phyloP scores from a whole-genome alignment of 768 basidiomycete species.

The Chalciporus sphaerocephalus region DNA sequence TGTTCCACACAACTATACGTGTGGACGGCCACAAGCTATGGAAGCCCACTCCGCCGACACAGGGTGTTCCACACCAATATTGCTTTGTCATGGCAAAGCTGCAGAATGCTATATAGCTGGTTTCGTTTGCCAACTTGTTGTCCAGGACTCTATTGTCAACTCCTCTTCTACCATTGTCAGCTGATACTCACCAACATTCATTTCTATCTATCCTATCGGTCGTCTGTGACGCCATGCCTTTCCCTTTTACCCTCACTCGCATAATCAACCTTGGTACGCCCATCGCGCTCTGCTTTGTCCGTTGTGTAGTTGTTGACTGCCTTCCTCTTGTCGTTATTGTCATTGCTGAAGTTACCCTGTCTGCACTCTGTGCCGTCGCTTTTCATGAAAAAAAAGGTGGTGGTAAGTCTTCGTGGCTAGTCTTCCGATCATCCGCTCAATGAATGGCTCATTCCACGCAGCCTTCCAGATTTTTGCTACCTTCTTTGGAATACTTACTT shows the following conservation, averaged over 20 bases:
- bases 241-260: conserved; percentile 21
- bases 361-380: conserved; percentile 14
- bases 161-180: conserved; percentile 1
- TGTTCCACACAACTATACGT: not conserved
- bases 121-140: not conserved
- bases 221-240: conserved; percentile 29
- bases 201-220: conserved; percentile 3
- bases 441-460: conserved; percentile 6
- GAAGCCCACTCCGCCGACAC: not conserved
- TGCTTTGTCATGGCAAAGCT: not conserved
- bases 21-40: not conserved
- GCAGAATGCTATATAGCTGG: conserved; percentile 13
- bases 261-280: conserved; percentile 18
- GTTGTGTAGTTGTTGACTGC: not conserved
- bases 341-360: conserved; percentile 11
- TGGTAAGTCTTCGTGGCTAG: conserved; percentile 12
- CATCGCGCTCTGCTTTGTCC: not conserved
- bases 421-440: not conserved
- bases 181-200: conserved; percentile 4
- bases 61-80: no score
- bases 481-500: conserved; percentile 10
- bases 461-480: conserved; percentile 21
- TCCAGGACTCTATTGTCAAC: not conserved
- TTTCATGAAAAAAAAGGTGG: conserved; percentile 21
- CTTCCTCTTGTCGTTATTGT: conserved; percentile 10